Conservation (phyloP, 2,329 filamentous ascomycete genomes). For the Escovopsis sp. region DNA sequence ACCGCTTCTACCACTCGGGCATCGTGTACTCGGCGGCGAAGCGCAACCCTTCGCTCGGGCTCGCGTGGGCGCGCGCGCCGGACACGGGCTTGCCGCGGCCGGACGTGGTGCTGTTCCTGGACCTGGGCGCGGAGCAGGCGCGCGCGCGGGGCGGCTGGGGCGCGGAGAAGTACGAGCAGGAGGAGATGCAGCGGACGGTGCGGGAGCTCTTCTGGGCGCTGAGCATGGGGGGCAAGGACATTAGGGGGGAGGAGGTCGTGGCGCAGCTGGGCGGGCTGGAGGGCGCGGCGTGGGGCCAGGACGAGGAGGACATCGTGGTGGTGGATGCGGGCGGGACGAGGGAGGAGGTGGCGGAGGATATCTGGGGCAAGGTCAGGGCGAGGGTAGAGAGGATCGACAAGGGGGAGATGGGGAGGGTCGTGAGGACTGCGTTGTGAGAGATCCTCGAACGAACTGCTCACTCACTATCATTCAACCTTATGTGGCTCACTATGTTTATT, state of each 20-base stretch:
- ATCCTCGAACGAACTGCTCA: too few species aligned
- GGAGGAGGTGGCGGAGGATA: slow-evolving; percentile 40
- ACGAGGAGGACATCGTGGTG: slow-evolving; percentile 25
- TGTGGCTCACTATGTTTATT: too few species aligned
- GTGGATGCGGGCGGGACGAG: slow-evolving; percentile 38
- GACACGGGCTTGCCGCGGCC: slow-evolving; percentile 79
- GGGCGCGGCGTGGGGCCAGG: slow-evolving; percentile 20
- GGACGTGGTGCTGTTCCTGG: slow-evolving; percentile 77
- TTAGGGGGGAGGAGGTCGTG: slow-evolving; percentile 12
- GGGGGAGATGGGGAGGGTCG: slow-evolving; percentile 30
- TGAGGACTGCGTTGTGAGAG: slow-evolving; percentile 20
- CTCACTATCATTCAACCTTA: too few species aligned
- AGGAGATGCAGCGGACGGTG: slow-evolving; percentile 68
- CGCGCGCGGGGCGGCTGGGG: slow-evolving; percentile 74
- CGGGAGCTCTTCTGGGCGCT: slow-evolving; percentile 54
- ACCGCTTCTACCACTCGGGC: slow-evolving; percentile 91
- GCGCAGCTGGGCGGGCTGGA: slow-evolving; percentile 10
- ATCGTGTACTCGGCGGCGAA: slow-evolving; percentile 91
- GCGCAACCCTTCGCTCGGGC: slow-evolving; percentile 49
- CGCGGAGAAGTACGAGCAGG: slow-evolving; percentile 74
- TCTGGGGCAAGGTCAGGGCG: slow-evolving; percentile 37
- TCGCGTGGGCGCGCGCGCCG: slow-evolving; percentile 71
- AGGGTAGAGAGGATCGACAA: slow-evolving; percentile 34
- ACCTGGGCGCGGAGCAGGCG: slow-evolving; percentile 60
- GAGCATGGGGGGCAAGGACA: slow-evolving; percentile 29